A percentile compares a stretch with the other conserved stretches of the same genome.
Evolutionary conservation across 2,329 filamentous ascomycete genomes (phyloP).

Genomic region (Phaeosphaeriaceae sp.): DNA sequence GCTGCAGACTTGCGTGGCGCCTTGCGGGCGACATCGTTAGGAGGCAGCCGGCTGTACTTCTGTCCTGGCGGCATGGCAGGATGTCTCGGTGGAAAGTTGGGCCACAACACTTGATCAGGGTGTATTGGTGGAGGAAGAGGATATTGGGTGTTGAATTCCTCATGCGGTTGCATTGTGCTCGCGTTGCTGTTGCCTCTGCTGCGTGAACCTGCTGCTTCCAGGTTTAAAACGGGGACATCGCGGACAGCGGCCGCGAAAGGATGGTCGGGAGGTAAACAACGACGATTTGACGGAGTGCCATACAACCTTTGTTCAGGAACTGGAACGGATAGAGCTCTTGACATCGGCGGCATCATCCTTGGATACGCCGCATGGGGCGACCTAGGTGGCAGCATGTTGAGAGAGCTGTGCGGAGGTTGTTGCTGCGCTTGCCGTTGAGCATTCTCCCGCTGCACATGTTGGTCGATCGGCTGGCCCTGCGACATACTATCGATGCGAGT

Average conservation of each 20-base stretch:
- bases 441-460: background rate
- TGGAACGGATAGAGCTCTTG: background rate
- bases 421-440: background rate
- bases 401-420: background rate
- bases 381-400: background rate
- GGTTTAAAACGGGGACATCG: background rate
- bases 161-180: background rate
- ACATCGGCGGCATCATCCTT: background rate
- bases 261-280: background rate
- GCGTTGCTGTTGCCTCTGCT: background rate
- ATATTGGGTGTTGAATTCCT: background rate
- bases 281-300: background rate
- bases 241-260: background rate
- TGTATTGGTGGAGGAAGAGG: background rate
- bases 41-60: conserved; percentile 4
- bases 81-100: background rate
- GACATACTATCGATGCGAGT: background rate
- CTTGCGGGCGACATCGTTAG: conserved; percentile 1
- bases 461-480: background rate
- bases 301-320: background rate
- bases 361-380: background rate
- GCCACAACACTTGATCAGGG: background rate
- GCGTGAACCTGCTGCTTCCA: background rate
- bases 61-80: background rate
- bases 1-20: background rate